Conservation (phyloP, 371 early-diverging fungal species). For the Batrachochytrium dendrobatidis region DNA sequence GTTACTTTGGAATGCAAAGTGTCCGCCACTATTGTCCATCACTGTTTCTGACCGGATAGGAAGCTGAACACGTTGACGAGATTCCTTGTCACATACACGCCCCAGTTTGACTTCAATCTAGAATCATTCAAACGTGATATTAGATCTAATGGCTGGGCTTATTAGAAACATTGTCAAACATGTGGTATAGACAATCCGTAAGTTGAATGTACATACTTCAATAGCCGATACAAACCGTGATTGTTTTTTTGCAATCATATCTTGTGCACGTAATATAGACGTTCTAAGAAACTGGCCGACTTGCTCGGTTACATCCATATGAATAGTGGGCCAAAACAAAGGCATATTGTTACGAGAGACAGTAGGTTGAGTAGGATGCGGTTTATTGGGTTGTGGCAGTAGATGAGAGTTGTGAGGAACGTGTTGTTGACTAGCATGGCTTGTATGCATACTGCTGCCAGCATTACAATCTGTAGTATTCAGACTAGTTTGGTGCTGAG, state of each 20-base stretch:
- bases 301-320: conserved; percentile 1
- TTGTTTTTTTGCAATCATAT: background rate
- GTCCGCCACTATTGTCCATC: background rate
- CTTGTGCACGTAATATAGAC: background rate
- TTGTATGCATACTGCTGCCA: too few relatives aligned
- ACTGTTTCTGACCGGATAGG: conserved; percentile 11
- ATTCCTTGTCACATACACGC: background rate
- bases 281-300: background rate
- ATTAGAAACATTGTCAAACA: background rate
- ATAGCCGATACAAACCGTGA: background rate
- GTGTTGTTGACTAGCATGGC: background rate
- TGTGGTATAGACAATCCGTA: background rate
- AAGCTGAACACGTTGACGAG: conserved; percentile 1
- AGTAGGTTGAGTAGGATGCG: background rate
- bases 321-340: background rate
- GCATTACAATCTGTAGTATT: background rate
- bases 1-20: background rate
- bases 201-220: background rate
- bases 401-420: background rate
- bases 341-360: too few relatives aligned
- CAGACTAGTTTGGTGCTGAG: background rate
- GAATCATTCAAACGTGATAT: background rate
- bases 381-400: background rate
- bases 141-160: background rate
- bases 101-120: conserved; percentile 4